Base-by-base conservation (phyloP, 1,139 yeast genomes). In the Wickerhamiella pararugosa region DNA sequence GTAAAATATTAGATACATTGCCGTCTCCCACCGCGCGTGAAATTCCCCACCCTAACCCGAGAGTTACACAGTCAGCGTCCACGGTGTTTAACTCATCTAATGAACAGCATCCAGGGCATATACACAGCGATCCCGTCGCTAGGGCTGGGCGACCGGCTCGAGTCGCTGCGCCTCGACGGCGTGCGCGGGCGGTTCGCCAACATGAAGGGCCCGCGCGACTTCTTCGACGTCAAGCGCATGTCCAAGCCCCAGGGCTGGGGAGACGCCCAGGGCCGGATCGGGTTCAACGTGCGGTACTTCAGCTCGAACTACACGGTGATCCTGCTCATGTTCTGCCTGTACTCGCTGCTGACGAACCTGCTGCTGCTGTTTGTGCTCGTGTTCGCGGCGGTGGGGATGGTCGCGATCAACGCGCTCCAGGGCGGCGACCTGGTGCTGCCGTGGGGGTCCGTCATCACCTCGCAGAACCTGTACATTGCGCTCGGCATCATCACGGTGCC, bases 201-300 rank as follows among this genome's bases (percentile, higher is more conserved):
- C 57, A 64, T 90, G 51, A 78, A 81, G 59, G 82, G 95, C 35
- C 86, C 93, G 36, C 93, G 83, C 60, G 97, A 90, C 60, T 90
- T 90, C 59, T 83, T 90, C 56, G 97, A 90, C 60, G 65, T 82
- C 56, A 81, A 90, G 63, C 78, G 94, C 59, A 61, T 90, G 48
- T 80, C 94, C 39, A 86, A 84, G 61, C 98, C 99, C 25, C 75
- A 73, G 44, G 87, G 86, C 61, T 79, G 86, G 63, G 78, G 82
- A 39, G 98, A 92, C 52, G 69, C 82, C 42, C 98, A 92, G 65
- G 74, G 83, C 54, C 75, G 98, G 60, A 83, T 87, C 39, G 66
- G 79, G 40, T 90, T 75, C 70, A 90, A 90, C 64, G 65, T 90
- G 60, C 77, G 84, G 36, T 82, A 90, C 64, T 90, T 78, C 64